Evolutionary conservation across 106 monocot genomes (phyloP).

Genomic region (Agapanthus africanus): DNA sequence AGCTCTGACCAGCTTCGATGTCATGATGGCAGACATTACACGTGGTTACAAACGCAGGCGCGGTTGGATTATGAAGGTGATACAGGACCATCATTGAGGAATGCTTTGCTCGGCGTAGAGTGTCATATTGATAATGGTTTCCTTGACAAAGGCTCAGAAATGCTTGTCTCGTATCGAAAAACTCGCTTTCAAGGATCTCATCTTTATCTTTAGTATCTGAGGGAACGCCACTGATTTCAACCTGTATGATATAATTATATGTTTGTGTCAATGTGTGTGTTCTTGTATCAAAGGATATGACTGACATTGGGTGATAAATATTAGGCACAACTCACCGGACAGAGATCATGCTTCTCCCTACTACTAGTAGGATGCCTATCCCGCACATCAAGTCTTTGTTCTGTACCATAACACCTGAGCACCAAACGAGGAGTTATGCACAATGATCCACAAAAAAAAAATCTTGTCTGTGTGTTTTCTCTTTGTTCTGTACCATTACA

Average conservation of each 20-base stretch:
- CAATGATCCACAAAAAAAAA: neutral
- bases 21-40: slow-evolving; percentile 82
- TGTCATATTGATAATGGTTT: slow-evolving; percentile 97
- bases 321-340: slow-evolving; percentile 37
- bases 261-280: neutral
- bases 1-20: slow-evolving; percentile 88
- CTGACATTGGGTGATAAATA: neutral
- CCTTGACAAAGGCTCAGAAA: slow-evolving; percentile 96
- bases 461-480: no score
- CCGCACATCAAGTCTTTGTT: slow-evolving; percentile 72
- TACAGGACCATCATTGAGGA: slow-evolving; percentile 97
- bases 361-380: slow-evolving; percentile 70
- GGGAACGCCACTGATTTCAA: slow-evolving; percentile 61
- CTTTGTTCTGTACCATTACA: no score
- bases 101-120: slow-evolving; percentile 92
- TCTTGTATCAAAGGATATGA: neutral
- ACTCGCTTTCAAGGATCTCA: slow-evolving; percentile 90
- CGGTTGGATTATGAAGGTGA: slow-evolving; percentile 97
- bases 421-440: neutral
- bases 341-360: slow-evolving; percentile 66
- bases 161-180: slow-evolving; percentile 94
- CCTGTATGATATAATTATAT: slow-evolving; percentile 32
- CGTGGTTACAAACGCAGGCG: slow-evolving; percentile 89
- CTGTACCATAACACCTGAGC: slow-evolving; percentile 68
- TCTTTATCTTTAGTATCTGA: slow-evolving; percentile 90